Conservation (phyloP, 108 stramenopile species). For the Bacterosira constricta region DNA sequence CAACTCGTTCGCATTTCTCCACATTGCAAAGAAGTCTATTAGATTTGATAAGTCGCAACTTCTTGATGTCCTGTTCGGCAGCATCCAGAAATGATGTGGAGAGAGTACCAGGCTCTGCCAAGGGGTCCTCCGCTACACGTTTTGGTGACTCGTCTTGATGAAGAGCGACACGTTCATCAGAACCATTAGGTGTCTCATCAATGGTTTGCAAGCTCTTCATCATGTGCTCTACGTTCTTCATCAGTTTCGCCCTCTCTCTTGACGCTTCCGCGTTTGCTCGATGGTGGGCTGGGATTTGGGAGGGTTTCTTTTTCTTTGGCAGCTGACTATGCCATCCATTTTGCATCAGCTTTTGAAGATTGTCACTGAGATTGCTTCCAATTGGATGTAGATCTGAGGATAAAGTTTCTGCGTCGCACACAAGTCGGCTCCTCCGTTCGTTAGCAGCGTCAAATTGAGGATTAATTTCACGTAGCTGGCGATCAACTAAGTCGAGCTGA, state of each 20-base stretch:
- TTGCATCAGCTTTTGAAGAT: constrained; percentile 17
- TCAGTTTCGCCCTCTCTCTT: constrained; percentile 34
- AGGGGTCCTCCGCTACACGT: neutral
- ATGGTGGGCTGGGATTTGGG: constrained; percentile 1
- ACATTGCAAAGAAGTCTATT: constrained; percentile 50
- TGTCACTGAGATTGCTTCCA: constrained; percentile 18
- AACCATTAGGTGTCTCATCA: neutral
- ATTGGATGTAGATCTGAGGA: constrained; percentile 7
- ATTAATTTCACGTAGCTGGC: constrained; percentile 32
- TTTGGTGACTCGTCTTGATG: neutral
- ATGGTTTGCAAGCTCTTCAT: constrained; percentile 37
- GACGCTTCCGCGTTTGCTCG: constrained; percentile 25
- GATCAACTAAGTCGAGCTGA: constrained; percentile 35
- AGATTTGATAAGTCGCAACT: constrained; percentile 64
- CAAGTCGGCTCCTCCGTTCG: constrained; percentile 43
- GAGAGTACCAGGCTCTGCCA: constrained; percentile 13
- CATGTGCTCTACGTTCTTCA: constrained; percentile 38
- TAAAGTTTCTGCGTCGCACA: constrained; percentile 28
- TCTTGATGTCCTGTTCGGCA: constrained; percentile 64
- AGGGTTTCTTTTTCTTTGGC: constrained; percentile 1
- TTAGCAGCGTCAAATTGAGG: constrained; percentile 39
- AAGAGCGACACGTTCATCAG: neutral
- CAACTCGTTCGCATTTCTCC: constrained; percentile 35
- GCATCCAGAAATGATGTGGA: constrained; percentile 47
- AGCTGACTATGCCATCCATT: neutral